Evolutionary conservation across 169 alveolate genomes (phyloP).

Genomic region (Plasmodium cynomolgi): DNA sequence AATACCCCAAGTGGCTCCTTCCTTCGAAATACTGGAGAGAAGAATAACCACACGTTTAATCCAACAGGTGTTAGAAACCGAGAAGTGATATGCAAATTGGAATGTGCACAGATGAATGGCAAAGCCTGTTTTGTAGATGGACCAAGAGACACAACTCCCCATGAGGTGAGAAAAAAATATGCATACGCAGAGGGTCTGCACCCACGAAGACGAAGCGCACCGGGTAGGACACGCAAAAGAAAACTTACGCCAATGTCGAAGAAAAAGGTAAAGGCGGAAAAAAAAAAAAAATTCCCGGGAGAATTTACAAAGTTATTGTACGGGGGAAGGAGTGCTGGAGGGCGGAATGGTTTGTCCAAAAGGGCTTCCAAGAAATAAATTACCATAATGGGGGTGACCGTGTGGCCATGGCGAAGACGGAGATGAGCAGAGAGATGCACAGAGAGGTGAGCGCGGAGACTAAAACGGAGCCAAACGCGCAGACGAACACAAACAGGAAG

Average conservation of each 20-base stretch:
- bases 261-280: conserved; percentile 1
- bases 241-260: neutral
- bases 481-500: neutral
- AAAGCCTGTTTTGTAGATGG: neutral
- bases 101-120: neutral
- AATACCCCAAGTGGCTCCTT: neutral
- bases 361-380: neutral
- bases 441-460: no score
- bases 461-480: no score
- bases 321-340: conserved; percentile 75
- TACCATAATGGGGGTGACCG: neutral
- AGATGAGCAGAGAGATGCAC: no score
- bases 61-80: neutral
- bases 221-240: neutral
- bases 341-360: conserved; percentile 59
- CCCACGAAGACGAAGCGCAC: neutral
- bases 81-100: neutral
- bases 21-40: neutral
- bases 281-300: conserved; percentile 62
- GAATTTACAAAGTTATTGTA: conserved; percentile 61
- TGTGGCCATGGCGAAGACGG: neutral
- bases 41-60: neutral
- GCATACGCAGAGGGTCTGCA: neutral
- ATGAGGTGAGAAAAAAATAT: neutral
- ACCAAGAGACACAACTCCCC: neutral